Evolutionary conservation across 768 basidiomycete species (phyloP), one percentile per base, ranked within the genome.

Genomic region (Megacollybia marginata): DNA sequence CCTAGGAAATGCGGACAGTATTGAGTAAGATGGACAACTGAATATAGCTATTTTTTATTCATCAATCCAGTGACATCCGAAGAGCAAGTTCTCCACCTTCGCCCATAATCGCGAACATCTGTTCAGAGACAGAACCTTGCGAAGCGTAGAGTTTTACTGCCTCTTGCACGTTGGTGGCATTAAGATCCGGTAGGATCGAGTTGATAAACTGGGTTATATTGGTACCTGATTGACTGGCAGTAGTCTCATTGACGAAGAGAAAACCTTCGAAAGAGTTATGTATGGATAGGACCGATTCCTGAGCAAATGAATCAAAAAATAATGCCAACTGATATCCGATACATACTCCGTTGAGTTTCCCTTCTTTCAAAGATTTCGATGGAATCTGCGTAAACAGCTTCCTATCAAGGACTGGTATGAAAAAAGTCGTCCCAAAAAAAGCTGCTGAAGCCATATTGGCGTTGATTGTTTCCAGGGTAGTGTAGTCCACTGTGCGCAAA

Each of bases 361-460:
- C 62, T 23, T 55, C 55, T 15, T 45, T 44, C 33, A 69, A 51
- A 9, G 66, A 57, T 38, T 57, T 51, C 0, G 55, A 62, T 9
- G 67, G 67, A 23, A 58, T 57, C 42, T 69, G 66, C 4, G 55
- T 16, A 23, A 69, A 67, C 47, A 67, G 64, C 2, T 52, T 57
- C 3, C 62, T 67, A 45, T 69, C 68, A 4, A 69, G 51, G 13
- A 69, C 64, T 0, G 69, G 66, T 15, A 56, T 44, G 28, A 63
- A 65, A 28, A 48, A 20, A 11, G 33, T 59, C 4, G 58, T 59
- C 1, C 59, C 62, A 46, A 16, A 62, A 49, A 66, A 66, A 1
- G 40, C 57, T 44, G 54, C 47, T 63, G 64, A 20, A 68, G 58
- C 44, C 68, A 69, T 10, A 56, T 50, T 8, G 66, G 50, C 4